A percentile compares a stretch with the other conserved stretches of the same genome.
These are phyloP conservation scores for Tylopilus sp. DNA, from an alignment of 768 basidiomycete genomes.

Conservation along the genomic window DNA sequence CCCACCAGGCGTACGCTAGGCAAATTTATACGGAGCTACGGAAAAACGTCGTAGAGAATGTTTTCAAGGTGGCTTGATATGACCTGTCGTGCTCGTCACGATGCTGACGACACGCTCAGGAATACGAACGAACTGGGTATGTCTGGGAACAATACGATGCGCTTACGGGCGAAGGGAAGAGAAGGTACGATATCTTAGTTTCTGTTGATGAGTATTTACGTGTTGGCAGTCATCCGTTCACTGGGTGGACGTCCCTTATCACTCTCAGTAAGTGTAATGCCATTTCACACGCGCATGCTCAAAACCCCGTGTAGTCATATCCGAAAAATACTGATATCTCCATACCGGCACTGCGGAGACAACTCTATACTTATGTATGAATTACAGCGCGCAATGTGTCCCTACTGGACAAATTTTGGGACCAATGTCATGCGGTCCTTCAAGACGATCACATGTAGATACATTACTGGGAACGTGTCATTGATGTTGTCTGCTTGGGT, in stretches of 20 bases:
- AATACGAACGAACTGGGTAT: slow-evolving; percentile 89
- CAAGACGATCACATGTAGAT: too few species aligned
- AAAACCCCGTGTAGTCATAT: slow-evolving; percentile 45
- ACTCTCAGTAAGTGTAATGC: slow-evolving; percentile 67
- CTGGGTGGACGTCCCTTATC: slow-evolving; percentile 92
- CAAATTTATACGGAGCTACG: slow-evolving; percentile 80
- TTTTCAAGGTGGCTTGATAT: slow-evolving; percentile 53
- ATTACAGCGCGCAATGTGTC: too few species aligned
- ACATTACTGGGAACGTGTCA: too few species aligned
- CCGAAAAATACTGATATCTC: slow-evolving; percentile 57
- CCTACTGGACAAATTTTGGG: too few species aligned
- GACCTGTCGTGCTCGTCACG: not conserved
- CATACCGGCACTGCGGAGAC: not conserved
- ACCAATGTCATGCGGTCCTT: too few species aligned
- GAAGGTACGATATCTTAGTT: slow-evolving; percentile 60
- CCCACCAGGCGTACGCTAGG: slow-evolving; percentile 69
- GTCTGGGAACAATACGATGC: slow-evolving; percentile 98
- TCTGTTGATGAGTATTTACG: slow-evolving; percentile 5
- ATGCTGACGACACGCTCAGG: slow-evolving; percentile 41
- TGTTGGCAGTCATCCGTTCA: slow-evolving; percentile 81
- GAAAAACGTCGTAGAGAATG: slow-evolving; percentile 81
- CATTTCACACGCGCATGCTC: not conserved
- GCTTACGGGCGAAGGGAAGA: slow-evolving; percentile 71
- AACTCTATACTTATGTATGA: too few species aligned
- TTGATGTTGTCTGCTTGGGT: too few species aligned